Base-by-base conservation (phyloP, 2,329 filamentous ascomycete species). In the Myriosclerotinia duriaeana region DNA sequence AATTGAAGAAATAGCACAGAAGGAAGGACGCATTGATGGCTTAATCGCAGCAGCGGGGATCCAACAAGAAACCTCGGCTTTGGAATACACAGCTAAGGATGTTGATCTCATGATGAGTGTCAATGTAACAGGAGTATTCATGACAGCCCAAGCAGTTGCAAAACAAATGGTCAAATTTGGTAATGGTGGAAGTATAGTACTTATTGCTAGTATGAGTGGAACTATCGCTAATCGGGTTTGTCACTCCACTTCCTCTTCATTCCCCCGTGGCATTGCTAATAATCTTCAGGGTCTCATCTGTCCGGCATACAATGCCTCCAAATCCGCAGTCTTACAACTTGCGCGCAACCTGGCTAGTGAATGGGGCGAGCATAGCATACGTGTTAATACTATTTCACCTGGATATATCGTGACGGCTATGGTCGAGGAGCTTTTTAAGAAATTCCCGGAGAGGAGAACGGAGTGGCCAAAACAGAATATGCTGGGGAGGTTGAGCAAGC, bases 91-190 rank as follows among this genome's bases (percentile, higher is more conserved):
- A 34, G 86, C 90, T 30, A 83, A 89, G 75, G 90, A 92, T 76
- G 87, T 87, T 76, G 87, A 93, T 76, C 85, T 87, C 78, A 91
- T 96, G 82, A 84, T 96, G 78, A 85, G 90, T 73, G 89, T 94
- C 74, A 96, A 97, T 78, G 83, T 96, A 72, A 95, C 88, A n/a
- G 93, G 93, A 15, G 87, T 85, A 38, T 91, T 92, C 79, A 87
- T 93, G 84, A 96, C 92, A 70, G 92, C 92, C 36, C 91, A 94
- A 81, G 92, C 92, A 26, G 91, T 92, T n/a, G 93, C 93, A 44
- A 84, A 88, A 65, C 89, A 95, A 76, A 87, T 91, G 84, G 80
- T 87, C 30, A 82, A 83, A 61, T 80, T 85, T 38, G 82, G 85
- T 66, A 81, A 79, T 36, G 79, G 80, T 7, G 87, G 88, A 0